These are phyloP conservation scores for Candida argentea DNA, from an alignment of 805 yeast species.

Conservation along the genomic window DNA sequence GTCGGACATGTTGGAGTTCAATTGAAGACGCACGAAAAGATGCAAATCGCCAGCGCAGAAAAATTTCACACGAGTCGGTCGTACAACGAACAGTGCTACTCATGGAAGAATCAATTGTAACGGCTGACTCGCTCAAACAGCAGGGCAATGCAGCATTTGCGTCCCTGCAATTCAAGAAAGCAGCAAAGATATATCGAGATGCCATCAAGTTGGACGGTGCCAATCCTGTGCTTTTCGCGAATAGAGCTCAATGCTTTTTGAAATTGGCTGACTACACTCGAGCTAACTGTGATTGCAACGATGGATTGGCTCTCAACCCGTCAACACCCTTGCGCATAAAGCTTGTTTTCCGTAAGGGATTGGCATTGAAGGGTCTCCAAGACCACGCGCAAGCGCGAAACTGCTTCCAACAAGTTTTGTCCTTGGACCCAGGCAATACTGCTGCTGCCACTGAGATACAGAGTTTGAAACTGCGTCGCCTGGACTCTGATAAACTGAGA, in stretches of 20 bases:
- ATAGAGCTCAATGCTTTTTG: conserved; percentile 56
- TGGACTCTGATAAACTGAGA: too few relatives aligned
- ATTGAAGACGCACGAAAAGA: not conserved
- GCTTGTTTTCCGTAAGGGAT: conserved; percentile 41
- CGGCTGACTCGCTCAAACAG: conserved; percentile 22
- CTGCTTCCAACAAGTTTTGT: conserved; percentile 26
- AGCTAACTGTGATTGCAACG: conserved; percentile 40
- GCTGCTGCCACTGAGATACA: conserved; percentile 29
- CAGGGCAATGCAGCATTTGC: conserved; percentile 48
- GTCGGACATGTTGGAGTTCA: not conserved
- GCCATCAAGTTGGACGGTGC: conserved; percentile 41
- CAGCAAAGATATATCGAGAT: conserved; percentile 43
- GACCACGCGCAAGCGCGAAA: conserved; percentile 14
- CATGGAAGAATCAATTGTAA: conserved; percentile 5
- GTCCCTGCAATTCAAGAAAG: conserved; percentile 33
- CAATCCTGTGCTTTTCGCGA: conserved; percentile 53
- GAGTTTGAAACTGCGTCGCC: too few relatives aligned
- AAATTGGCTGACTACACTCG: conserved; percentile 38
- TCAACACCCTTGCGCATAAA: conserved; percentile 31
- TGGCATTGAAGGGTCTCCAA: conserved; percentile 24
- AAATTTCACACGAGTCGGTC: not conserved
- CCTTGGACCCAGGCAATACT: conserved; percentile 31
- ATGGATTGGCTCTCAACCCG: conserved; percentile 31
- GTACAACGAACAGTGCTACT: conserved; percentile 1
- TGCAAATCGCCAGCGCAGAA: too few relatives aligned